Evolutionary conservation across 1,139 yeast species (phyloP).

Genomic region (Suhomyces yuchorum): DNA sequence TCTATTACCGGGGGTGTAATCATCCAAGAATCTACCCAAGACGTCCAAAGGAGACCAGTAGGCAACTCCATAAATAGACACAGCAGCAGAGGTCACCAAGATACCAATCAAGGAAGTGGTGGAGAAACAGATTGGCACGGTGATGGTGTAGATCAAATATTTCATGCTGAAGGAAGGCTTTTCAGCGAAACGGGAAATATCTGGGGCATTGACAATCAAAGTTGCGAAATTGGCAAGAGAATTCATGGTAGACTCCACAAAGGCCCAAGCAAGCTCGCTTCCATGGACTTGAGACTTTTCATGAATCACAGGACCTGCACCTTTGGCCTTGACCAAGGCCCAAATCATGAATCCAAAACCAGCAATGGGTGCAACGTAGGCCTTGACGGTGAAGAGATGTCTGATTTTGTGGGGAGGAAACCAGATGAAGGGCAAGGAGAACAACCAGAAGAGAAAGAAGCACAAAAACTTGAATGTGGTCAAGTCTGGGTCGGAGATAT

Average conservation of each 20-base stretch:
- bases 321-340: slow-evolving; percentile 76
- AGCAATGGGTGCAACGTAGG: slow-evolving; percentile 74
- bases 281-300: slow-evolving; percentile 54
- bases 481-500: slow-evolving; percentile 54
- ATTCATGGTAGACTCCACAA: slow-evolving; percentile 76
- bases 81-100: slow-evolving; percentile 80
- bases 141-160: slow-evolving; percentile 50
- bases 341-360: slow-evolving; percentile 79
- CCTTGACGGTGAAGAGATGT: slow-evolving; percentile 79
- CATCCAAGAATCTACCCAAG: slow-evolving; percentile 62
- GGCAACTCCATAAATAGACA: slow-evolving; percentile 65
- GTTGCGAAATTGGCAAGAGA: slow-evolving; percentile 86
- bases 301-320: slow-evolving; percentile 68
- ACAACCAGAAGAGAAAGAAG: slow-evolving; percentile 78
- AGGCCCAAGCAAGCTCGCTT: slow-evolving; percentile 76
- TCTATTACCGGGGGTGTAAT: slow-evolving; percentile 62
- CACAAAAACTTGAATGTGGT: slow-evolving; percentile 71
- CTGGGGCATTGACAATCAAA: slow-evolving; percentile 84
- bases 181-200: slow-evolving; percentile 81
- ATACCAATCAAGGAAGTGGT: slow-evolving; percentile 85
- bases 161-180: slow-evolving; percentile 44
- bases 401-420: slow-evolving; percentile 80
- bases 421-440: slow-evolving; percentile 75
- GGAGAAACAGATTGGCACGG: slow-evolving; percentile 78
- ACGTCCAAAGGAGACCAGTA: slow-evolving; percentile 89